Conservation (phyloP, 1,284 basidiomycete genomes). For the Filobasidium uniguttulatum region DNA sequence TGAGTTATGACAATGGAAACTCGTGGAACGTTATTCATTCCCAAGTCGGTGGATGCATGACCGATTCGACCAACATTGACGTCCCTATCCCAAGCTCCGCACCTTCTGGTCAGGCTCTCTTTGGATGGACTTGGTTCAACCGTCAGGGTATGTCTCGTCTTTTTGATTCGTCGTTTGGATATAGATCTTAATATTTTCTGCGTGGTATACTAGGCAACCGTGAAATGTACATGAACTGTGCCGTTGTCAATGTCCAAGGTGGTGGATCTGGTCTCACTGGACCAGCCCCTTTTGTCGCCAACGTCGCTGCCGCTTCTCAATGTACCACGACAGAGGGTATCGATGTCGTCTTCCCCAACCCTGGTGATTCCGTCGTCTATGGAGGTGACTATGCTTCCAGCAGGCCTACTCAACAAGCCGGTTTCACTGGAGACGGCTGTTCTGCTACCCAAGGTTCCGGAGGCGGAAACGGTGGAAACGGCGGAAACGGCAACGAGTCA, state of each 20-base stretch:
- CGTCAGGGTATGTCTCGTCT: slow-evolving; percentile 8
- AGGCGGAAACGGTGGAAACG: background rate
- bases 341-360: slow-evolving; percentile 30
- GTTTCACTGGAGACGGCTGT: slow-evolving; percentile 15
- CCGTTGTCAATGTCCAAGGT: slow-evolving; percentile 30
- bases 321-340: slow-evolving; percentile 28
- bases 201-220: slow-evolving; percentile 24
- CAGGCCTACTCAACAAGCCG: slow-evolving; percentile 10
- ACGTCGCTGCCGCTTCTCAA: slow-evolving; percentile 28
- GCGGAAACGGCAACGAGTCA: background rate
- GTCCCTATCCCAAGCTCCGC: slow-evolving; percentile 32
- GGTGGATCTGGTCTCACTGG: slow-evolving; percentile 23
- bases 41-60: slow-evolving; percentile 34
- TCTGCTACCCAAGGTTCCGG: slow-evolving; percentile 13
- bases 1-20: slow-evolving; percentile 36
- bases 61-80: slow-evolving; percentile 20
- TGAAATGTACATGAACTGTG: slow-evolving; percentile 37
- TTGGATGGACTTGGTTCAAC: slow-evolving; percentile 40
- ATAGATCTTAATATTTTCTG: background rate
- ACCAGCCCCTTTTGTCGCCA: slow-evolving; percentile 36
- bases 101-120: slow-evolving; percentile 34
- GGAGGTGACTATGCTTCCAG: slow-evolving; percentile 20
- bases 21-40: slow-evolving; percentile 35
- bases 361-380: slow-evolving; percentile 24
- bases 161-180: background rate